Base-by-base conservation (phyloP, 2,329 filamentous ascomycete genomes). In the Hymenoscyphus fructigenus region DNA sequence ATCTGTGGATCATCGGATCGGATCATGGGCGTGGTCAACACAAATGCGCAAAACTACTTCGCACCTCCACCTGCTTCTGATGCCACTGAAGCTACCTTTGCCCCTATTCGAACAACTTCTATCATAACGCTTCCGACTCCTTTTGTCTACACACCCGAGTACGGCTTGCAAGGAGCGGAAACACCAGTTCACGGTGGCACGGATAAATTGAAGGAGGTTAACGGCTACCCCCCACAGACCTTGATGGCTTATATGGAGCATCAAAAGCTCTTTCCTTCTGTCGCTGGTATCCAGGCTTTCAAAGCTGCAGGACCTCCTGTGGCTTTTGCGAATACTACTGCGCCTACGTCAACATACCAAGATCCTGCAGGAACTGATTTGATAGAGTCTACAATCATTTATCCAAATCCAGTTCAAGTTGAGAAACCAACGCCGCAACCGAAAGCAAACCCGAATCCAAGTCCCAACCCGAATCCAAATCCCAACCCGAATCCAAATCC, bases 41-140 rank as follows among this genome's bases (percentile, higher is more conserved):
- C 63, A 17, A 67, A 68, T 53, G 69, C 69, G 7, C 47, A 68
- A 61, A 65, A 63, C 12, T 67, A 71, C 29, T 71, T 67, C 28
- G 67, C 63, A 7, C 66, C 66, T 5, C 26, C 20, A 1, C 53
- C 57, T 0, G 65, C 67, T 10, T 47, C 26, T 6, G 57, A 47
- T 12, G 58, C 50, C 7, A n/a, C 38, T 12, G 10, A 44, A 26
- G 12, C 3, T 20, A 17, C 28, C 3, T 20, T 29, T 12, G 7
- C 60, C 2, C 20, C 53, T 41, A 26, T 61, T 7, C 32, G 29
- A 57, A 38, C 32, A 56, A 41, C 32, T n/a, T 34, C 32, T 3
- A 34, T 61, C 7, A 61, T 57, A 50, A 38, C 50, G 2, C 23
- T 61, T 20, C 63, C 62, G 50, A 68, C 68, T 6, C 69, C 69